Evolutionary conservation across 2,329 filamentous ascomycete genomes (phyloP).

Genomic region (Xylariaceae sp.): DNA sequence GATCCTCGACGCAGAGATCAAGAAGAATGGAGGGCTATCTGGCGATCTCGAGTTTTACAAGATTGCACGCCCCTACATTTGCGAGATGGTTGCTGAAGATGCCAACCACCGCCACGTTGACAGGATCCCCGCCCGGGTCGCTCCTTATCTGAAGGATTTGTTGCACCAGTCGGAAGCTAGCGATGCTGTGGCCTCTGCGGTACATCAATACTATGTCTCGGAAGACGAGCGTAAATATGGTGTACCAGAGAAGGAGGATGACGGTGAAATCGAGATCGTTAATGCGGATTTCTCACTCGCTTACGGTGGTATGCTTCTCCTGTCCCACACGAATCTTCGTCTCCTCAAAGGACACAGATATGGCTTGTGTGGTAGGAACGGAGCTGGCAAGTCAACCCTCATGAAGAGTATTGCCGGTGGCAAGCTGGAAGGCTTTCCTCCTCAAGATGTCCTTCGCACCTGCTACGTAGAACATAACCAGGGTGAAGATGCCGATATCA

Average conservation of each 20-base stretch:
- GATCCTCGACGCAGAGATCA: constrained; percentile 71
- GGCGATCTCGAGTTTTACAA: constrained; percentile 63
- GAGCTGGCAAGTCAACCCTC: constrained; percentile 96
- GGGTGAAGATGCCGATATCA: constrained; percentile 94
- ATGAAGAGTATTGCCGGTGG: constrained; percentile 95
- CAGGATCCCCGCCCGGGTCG: constrained; percentile 65
- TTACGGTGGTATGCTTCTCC: constrained; percentile 93
- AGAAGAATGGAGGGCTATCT: constrained; percentile 61
- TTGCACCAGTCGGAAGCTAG: constrained; percentile 57
- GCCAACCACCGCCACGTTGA: constrained; percentile 76
- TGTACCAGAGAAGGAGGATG: constrained; percentile 78
- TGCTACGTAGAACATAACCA: constrained; percentile 99
- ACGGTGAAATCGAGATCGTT: constrained; percentile 92
- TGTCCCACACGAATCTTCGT: constrained; percentile 92
- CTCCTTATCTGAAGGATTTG: constrained; percentile 71
- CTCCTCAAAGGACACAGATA: constrained; percentile 96
- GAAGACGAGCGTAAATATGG: constrained; percentile 88
- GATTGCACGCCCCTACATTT: constrained; percentile 68
- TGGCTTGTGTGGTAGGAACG: constrained; percentile 93
- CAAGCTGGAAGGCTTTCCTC: constrained; percentile 94
- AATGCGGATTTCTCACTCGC: constrained; percentile 97
- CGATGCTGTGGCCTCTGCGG: constrained; percentile 62
- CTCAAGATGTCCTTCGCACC: constrained; percentile 86
- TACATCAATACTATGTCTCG: constrained; percentile 74
- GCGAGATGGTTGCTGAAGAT: constrained; percentile 81